Evolutionary conservation across 164 flowering plant genomes (phyloP).

Genomic region (Cinnamomum chago): DNA sequence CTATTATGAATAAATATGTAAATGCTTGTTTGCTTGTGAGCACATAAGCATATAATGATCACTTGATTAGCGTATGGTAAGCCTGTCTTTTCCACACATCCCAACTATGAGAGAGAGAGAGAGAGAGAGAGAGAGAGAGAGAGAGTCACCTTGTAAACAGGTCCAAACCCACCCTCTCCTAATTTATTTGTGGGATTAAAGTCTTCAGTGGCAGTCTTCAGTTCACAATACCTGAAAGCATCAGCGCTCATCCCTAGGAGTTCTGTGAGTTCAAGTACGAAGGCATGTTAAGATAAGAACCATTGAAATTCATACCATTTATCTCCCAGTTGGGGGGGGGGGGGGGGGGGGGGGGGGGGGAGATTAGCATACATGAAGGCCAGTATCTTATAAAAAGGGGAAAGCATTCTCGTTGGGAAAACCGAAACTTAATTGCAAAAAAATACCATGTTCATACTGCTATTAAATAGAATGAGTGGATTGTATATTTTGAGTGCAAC

Average conservation of each 20-base stretch:
- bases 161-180: slow-evolving; percentile 93
- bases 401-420: too few species aligned
- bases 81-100: background rate
- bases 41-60: background rate
- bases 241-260: slow-evolving; percentile 49
- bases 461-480: too few species aligned
- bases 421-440: too few species aligned
- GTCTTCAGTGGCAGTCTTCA: slow-evolving; percentile 62
- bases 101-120: background rate
- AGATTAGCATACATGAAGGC: too few species aligned
- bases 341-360: too few species aligned
- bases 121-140: background rate
- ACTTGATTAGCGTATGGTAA: background rate
- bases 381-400: too few species aligned
- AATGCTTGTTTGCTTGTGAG: background rate
- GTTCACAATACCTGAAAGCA: slow-evolving; percentile 62
- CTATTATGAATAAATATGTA: background rate
- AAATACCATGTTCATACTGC: too few species aligned
- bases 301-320: background rate
- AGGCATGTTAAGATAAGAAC: background rate
- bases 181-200: slow-evolving; percentile 68
- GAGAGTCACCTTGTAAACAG: slow-evolving; percentile 63
- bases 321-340: background rate
- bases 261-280: slow-evolving; percentile 34
- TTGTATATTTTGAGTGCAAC: too few species aligned